Conservation (phyloP, 495 filamentous ascomycete species). For the Corynascus novoguineensis region DNA sequence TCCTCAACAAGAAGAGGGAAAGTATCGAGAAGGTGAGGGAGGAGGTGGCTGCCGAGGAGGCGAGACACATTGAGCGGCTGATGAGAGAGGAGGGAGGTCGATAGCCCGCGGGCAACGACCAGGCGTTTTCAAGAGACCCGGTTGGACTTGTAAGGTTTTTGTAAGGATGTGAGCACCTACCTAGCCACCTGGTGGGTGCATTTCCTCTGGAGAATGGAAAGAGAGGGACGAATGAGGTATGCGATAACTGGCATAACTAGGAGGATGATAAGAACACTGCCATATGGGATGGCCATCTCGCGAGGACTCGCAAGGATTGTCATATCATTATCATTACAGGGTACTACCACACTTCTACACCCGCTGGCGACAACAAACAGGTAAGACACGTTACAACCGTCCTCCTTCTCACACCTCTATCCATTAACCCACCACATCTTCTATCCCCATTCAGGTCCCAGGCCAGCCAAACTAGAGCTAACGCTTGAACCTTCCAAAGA, state of each 20-base stretch:
- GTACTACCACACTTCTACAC: neutral
- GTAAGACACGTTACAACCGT: neutral
- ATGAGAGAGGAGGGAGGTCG: slow-evolving; percentile 29
- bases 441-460: no score
- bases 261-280: neutral
- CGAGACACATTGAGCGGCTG: slow-evolving; percentile 32
- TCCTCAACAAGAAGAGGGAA: slow-evolving; percentile 24
- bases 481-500: slow-evolving; percentile 26
- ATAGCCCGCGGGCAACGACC: no score
- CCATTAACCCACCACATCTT: no score
- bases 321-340: slow-evolving; percentile 18
- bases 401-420: neutral
- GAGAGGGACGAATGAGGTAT: no score
- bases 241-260: no score
- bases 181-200: neutral
- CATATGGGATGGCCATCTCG: neutral
- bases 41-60: slow-evolving; percentile 31
- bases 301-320: neutral
- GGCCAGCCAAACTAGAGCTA: slow-evolving; percentile 9
- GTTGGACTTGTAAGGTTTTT: neutral
- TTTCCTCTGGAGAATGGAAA: neutral
- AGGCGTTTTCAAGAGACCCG: no score
- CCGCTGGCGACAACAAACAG: neutral
- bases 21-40: slow-evolving; percentile 22
- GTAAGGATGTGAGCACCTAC: neutral